Conservation (phyloP, 176 grass and related monocot species). For the Oropetium thomaeum region DNA sequence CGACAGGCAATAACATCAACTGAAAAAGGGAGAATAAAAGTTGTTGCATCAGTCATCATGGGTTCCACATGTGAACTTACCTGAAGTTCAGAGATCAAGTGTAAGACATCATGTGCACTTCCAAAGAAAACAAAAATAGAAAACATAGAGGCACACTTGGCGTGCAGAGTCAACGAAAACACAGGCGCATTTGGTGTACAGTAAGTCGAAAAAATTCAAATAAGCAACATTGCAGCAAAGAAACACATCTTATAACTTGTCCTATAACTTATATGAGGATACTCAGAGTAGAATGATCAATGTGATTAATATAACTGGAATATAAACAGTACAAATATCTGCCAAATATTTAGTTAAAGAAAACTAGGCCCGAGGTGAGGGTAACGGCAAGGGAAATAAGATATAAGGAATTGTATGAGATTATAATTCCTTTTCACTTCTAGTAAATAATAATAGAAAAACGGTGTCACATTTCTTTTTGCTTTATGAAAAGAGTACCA, state of each 20-base stretch:
- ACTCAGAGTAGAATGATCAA: background rate
- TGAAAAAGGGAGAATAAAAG: background rate
- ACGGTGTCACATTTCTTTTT: too few relatives aligned
- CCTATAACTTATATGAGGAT: background rate
- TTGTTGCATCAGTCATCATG: slow-evolving; percentile 57
- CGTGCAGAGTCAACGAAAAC: too few relatives aligned
- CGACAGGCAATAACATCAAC: background rate
- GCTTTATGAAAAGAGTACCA: too few relatives aligned
- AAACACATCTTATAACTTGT: background rate
- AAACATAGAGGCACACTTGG: background rate
- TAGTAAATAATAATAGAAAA: background rate
- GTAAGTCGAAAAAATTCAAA: background rate
- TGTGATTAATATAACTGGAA: slow-evolving; percentile 3
- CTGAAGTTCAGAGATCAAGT: slow-evolving; percentile 63
- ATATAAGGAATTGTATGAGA: background rate
- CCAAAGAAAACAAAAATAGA: background rate
- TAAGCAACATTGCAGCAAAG: background rate
- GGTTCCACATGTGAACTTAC: slow-evolving; percentile 64
- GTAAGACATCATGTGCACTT: slow-evolving; percentile 58
- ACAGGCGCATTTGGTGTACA: too few relatives aligned
- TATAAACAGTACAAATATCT: background rate
- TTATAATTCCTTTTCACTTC: background rate
- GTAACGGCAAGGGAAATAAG: background rate
- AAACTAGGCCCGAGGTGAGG: background rate
- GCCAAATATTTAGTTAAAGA: background rate